phyloP scores from a whole-genome alignment of 169 alveolate species.

The Amoebophrya sp. region DNA sequence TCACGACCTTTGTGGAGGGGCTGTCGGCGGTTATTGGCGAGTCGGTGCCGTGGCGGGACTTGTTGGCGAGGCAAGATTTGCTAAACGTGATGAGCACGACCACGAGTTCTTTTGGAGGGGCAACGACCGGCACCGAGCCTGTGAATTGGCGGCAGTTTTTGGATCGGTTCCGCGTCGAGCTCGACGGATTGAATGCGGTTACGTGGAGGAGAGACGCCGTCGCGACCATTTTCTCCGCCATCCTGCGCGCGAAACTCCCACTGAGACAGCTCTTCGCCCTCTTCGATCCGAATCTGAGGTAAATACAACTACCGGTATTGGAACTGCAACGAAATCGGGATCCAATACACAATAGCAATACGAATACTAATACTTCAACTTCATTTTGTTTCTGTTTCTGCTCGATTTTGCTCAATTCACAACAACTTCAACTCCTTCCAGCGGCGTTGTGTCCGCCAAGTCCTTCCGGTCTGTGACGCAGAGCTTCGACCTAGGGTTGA shows the following conservation, averaged over 20 bases:
- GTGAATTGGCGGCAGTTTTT: neutral
- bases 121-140: too few species aligned
- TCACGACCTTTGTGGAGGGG: neutral
- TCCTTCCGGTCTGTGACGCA: too few species aligned
- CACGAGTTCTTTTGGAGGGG: neutral
- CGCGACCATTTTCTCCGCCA: neutral
- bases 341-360: neutral
- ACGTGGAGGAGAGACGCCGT: neutral
- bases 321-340: neutral
- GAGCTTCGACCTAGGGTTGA: too few species aligned
- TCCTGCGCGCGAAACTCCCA: neutral
- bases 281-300: neutral
- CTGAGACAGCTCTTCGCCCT: neutral
- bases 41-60: neutral
- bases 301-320: neutral
- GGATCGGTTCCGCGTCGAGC: neutral
- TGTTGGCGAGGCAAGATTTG: neutral
- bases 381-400: too few species aligned
- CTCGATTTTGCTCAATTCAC: too few species aligned
- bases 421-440: too few species aligned
- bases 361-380: neutral
- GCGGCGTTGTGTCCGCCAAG: too few species aligned
- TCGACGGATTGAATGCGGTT: neutral
- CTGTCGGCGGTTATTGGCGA: neutral
- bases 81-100: neutral